phyloP scores from a whole-genome alignment of 148 eudicot genomes.

The Fagopyrum tataricum region DNA sequence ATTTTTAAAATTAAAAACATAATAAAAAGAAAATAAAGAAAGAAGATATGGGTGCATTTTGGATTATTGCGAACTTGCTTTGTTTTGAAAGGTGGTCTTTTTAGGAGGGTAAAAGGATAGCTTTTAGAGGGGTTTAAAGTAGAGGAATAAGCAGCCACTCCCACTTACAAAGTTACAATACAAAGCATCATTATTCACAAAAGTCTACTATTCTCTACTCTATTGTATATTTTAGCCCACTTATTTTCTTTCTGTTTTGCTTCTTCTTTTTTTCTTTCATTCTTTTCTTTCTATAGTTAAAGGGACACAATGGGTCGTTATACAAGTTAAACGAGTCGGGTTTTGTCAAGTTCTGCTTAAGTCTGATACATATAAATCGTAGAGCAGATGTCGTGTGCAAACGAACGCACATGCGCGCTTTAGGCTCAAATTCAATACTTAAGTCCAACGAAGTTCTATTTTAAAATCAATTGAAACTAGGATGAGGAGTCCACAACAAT shows the following conservation, averaged over 20 bases:
- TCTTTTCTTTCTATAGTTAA: no score
- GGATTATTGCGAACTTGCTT: slow-evolving; percentile 20
- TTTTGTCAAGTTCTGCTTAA: no score
- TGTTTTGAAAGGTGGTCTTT: slow-evolving; percentile 32
- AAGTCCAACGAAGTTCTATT: no score
- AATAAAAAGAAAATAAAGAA: neutral
- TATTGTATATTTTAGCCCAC: slow-evolving; percentile 6
- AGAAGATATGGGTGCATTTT: slow-evolving; percentile 11
- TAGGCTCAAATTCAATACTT: no score
- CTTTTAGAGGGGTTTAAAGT: slow-evolving; percentile 23
- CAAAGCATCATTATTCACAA: slow-evolving; percentile 12
- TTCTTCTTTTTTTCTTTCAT: no score
- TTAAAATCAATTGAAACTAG: no score
- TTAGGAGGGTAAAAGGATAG: slow-evolving; percentile 13
- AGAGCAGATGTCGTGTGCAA: no score
- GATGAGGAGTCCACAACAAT: no score
- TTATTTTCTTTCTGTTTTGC: neutral
- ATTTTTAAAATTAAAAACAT: neutral
- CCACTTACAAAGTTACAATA: slow-evolving; percentile 1
- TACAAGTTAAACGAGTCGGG: no score
- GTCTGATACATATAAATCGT: no score
- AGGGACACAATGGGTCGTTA: no score
- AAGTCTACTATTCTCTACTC: slow-evolving; percentile 12
- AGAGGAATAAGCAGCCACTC: slow-evolving; percentile 13
- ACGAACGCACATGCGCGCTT: no score